Base-by-base conservation (phyloP, 805 yeast species). In the Nakazawaea molendinolei region DNA sequence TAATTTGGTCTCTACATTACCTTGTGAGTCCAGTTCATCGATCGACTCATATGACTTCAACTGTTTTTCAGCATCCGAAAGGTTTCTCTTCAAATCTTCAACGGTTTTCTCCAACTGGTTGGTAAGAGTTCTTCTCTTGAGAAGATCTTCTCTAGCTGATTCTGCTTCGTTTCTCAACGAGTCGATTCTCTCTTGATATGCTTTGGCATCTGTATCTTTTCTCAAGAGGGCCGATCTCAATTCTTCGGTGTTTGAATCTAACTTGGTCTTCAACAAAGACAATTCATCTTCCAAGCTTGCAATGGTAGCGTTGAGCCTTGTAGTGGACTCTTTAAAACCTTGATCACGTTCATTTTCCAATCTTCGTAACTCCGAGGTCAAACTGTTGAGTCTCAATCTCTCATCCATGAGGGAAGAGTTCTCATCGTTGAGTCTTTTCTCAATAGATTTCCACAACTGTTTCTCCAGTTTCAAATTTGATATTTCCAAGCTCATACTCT, bases 131-230 rank as follows among this genome's bases (percentile, higher is more conserved):
- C 64, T 63, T 44, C 74, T 73, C 8, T 59, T 58, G 1, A 55
- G 46, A 13, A 77, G 51, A 5, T 63, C 60, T 23, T 67, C 67
- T 32, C 65, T 66, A 0, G 70, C 47, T 2, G 57, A 50, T 28
- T 60, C 42, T 28, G 76, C 50, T 32, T 74, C 74, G 9, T 58
- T 52, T 34, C 67, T 61, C 22, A 82, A 55, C 14, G 67, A 61
- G 38, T 78, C 82, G 25, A 81, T 69, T 51, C 78, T 78, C 31
- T 71, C 74, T 61, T 81, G 70, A 56, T 67, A 65, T 35, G 76
- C 71, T 33, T 63, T 68, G 27, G 74, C 61, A 31, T 77, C 75
- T 18, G 68, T 50, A 42, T 80, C 86, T 42, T 67, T 75, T 5
- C 78, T 63, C 20, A 71, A 61, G n/a, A 71, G 51, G 13, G 64